Percentiles rank a stretch among this genome's conserved stretches.
These are phyloP conservation scores for Solanum peruvianum DNA, from an alignment of 257 asterid species.

Conservation along the genomic window DNA sequence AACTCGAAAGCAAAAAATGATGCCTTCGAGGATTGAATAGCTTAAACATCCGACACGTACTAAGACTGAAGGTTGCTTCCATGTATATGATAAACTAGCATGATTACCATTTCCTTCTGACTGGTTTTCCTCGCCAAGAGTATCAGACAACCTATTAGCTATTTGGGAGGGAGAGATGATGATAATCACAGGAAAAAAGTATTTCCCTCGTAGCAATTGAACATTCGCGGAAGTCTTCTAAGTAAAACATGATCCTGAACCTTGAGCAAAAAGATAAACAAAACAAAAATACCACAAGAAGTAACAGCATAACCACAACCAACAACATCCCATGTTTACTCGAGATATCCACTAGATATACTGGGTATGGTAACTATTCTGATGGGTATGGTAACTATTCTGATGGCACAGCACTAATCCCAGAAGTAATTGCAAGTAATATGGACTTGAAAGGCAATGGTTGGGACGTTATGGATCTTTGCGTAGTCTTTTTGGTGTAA, in stretches of 20 bases:
- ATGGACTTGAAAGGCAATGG: background rate
- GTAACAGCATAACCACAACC: background rate
- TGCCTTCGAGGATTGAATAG: background rate
- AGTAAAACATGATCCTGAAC: background rate
- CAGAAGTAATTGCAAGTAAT: background rate
- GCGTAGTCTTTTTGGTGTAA: background rate
- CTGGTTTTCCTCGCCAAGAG: background rate
- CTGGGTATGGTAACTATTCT: background rate
- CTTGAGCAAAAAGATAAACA: background rate
- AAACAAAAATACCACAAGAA: background rate
- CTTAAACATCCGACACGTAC: background rate
- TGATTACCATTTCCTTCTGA: background rate
- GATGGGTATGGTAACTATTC: background rate
- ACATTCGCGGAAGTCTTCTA: background rate
- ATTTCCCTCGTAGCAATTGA: background rate
- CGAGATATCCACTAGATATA: background rate
- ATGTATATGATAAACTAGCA: background rate
- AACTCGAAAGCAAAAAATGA: background rate
- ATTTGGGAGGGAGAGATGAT: background rate
- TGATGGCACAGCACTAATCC: background rate
- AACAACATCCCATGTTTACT: background rate
- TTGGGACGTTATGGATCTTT: background rate
- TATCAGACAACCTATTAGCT: background rate
- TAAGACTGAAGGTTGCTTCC: background rate
- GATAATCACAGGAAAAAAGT: background rate